phyloP scores from a whole-genome alignment of 1,284 basidiomycete species.

The Ganoderma sinense region DNA sequence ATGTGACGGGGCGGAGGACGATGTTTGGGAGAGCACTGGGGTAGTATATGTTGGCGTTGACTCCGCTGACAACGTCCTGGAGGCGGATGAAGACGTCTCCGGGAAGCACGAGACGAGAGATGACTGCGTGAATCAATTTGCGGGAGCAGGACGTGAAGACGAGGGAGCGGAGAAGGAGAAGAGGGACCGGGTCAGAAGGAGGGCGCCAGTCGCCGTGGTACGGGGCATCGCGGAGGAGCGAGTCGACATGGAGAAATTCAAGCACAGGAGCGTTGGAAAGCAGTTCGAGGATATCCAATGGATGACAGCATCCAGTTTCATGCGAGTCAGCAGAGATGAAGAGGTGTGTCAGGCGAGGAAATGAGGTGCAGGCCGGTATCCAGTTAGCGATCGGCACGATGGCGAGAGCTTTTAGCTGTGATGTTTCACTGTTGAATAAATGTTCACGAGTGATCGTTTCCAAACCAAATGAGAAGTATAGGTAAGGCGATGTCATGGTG shows the following conservation, averaged over 20 bases:
- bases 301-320: background rate
- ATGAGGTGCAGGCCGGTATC: background rate
- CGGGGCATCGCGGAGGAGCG: background rate
- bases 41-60: too few species aligned
- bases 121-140: background rate
- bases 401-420: background rate
- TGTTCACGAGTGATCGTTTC: background rate
- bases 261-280: background rate
- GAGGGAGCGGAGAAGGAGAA: background rate
- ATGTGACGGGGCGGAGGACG: background rate
- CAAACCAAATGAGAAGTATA: too few species aligned
- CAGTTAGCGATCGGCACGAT: background rate
- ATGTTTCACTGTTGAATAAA: background rate
- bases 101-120: background rate
- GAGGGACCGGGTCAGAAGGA: background rate
- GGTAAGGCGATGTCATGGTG: background rate
- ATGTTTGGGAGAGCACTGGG: background rate
- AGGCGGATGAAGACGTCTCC: background rate
- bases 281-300: background rate
- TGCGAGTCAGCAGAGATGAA: background rate
- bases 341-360: background rate
- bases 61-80: background rate
- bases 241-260: background rate
- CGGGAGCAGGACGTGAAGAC: background rate
- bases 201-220: background rate